These are phyloP conservation scores for Nidularia sp. DNA, from an alignment of 768 basidiomycete genomes.

Conservation along the genomic window DNA sequence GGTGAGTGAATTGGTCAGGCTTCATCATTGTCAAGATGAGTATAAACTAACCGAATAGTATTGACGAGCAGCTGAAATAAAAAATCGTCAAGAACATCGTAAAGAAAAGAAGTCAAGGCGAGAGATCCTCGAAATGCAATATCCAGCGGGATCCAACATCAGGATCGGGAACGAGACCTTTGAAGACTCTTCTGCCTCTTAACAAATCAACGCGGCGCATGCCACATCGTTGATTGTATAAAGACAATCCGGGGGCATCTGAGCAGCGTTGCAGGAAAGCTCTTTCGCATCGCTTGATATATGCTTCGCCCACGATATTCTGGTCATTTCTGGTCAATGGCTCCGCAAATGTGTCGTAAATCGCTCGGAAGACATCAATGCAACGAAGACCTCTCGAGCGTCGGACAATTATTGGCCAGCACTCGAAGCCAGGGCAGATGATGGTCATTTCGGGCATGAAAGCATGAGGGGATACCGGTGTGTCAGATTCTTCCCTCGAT, in stretches of 20 bases:
- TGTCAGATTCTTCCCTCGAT: conserved; percentile 32
- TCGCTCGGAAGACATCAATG: conserved; percentile 56
- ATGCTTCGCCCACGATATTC: conserved; percentile 15
- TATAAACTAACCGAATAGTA: no score
- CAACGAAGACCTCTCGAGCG: conserved; percentile 42
- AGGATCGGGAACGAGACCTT: conserved; percentile 31
- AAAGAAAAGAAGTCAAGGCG: not conserved
- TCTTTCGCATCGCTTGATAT: conserved; percentile 29
- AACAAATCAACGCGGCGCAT: conserved; percentile 56
- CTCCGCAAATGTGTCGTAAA: conserved; percentile 44
- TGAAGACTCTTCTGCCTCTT: conserved; percentile 48
- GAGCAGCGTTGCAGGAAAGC: conserved; percentile 45
- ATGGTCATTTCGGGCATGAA: conserved; percentile 47
- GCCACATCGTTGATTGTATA: conserved; percentile 39
- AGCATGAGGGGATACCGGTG: conserved; percentile 38
- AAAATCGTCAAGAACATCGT: no score
- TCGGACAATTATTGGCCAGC: conserved; percentile 38
- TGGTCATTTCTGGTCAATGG: conserved; percentile 42
- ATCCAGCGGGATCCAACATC: conserved; percentile 22
- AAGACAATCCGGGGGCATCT: conserved; percentile 34
- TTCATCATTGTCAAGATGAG: no score
- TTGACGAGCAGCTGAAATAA: no score
- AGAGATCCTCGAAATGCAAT: conserved; percentile 12
- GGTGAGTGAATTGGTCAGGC: no score
- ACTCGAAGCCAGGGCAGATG: conserved; percentile 29